Evolutionary conservation across 179 eudicot genomes (phyloP).

Genomic region (Beta corolliflora): DNA sequence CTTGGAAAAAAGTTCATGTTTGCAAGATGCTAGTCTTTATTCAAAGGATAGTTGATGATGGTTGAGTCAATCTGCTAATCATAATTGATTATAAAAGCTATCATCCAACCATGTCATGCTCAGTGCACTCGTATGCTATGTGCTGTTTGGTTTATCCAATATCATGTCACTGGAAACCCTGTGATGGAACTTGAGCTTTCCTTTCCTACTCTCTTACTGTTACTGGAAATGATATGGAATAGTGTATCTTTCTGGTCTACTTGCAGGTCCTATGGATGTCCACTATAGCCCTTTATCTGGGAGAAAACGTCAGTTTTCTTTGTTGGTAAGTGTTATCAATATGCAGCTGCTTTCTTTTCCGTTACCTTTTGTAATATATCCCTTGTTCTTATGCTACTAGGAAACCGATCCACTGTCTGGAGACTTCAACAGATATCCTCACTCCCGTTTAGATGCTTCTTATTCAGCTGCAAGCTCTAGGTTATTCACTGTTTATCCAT

Average conservation of each 20-base stretch:
- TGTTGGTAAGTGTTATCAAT: slow-evolving; percentile 31
- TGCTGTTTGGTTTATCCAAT: too few relatives aligned
- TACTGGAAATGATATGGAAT: neutral
- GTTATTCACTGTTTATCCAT: slow-evolving; percentile 25
- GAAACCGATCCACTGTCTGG: slow-evolving; percentile 37
- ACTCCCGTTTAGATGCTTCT: slow-evolving; percentile 36
- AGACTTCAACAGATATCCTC: slow-evolving; percentile 40
- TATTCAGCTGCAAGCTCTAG: slow-evolving; percentile 39
- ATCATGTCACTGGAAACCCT: too few relatives aligned
- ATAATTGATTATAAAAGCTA: too few relatives aligned
- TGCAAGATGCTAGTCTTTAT: too few relatives aligned
- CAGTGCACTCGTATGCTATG: too few relatives aligned
- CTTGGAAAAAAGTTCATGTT: too few relatives aligned
- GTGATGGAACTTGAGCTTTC: neutral
- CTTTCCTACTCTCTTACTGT: neutral
- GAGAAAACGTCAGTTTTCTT: slow-evolving; percentile 40
- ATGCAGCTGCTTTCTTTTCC: neutral
- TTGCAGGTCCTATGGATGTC: slow-evolving; percentile 27
- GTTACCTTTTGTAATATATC: neutral
- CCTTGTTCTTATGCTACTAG: slow-evolving; percentile 27
- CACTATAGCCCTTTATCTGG: slow-evolving; percentile 31
- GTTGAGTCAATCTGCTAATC: too few relatives aligned
- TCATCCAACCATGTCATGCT: too few relatives aligned
- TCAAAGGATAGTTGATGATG: too few relatives aligned
- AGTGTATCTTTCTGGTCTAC: neutral